Base-by-base conservation (phyloP, 2,329 filamentous ascomycete species). In the Ceratocystis cubensis region DNA sequence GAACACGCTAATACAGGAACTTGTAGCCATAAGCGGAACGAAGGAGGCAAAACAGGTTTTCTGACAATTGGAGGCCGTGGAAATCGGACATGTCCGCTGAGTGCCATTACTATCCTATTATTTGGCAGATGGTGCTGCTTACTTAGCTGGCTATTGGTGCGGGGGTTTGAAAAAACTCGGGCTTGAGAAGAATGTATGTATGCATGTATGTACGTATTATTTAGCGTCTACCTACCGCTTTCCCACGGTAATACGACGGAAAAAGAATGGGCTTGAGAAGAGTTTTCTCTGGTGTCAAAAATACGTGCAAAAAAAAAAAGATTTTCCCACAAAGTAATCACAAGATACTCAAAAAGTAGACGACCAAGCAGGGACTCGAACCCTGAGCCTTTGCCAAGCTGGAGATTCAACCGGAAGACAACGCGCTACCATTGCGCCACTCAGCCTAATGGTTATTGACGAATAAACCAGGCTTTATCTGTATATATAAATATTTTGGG, bases 351-450 rank as follows among this genome's bases (percentile, higher is more conserved):
- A 61, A 63, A 63, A 48, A 53, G 22, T 2, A 33, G 2, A 13
- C 66, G 63, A 67, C 63, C 63, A 67, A 67, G 63, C 63, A 67
- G 66, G 66, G 66, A 67, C 66, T 67, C 66, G 63, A 67, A 67
- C 66, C 63, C 66, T 67, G 63, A 67, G 66, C 66, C 66, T 67
- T 67, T 67, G 63, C 66, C 66, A 67, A 67, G 48, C 66, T 67
- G 57, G 63, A 56, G 63, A 65, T 63, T 10, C 59, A 59, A 67
- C 66, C 63, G 63, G 66, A 67, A 67, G 66, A 67, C 66, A 67
- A 67, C 63, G 63, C 66, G 63, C 66, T 67, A 65, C 63, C 66
- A 67, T 67, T 67, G 63, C 63, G 63, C 66, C 63, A 67, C 66
- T 67, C 66, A 65, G 66, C 66, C 63, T 28, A 10, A 3, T 45